A percentile compares a stretch with the other conserved stretches of the same genome.
These are phyloP conservation scores for Leptodermis oblonga DNA, from an alignment of 257 asterid genomes.

Conservation along the genomic window DNA sequence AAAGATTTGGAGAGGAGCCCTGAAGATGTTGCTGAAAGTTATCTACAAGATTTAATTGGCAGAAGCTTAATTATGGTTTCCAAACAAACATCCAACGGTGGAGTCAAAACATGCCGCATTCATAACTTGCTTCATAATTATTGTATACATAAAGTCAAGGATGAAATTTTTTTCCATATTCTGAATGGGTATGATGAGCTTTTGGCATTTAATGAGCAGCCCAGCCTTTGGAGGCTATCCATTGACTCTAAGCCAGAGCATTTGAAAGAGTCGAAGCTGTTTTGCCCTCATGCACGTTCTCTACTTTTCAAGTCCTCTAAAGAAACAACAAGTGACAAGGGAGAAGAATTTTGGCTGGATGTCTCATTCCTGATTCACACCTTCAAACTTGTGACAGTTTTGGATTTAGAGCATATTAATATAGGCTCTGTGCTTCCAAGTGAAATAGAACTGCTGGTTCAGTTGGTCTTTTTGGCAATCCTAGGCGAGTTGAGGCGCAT, in stretches of 20 bases:
- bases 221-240: neutral
- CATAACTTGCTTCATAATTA: neutral
- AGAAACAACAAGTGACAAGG: neutral
- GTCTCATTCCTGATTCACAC: neutral
- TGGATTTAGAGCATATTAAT: constrained; percentile 1
- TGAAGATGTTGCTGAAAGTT: neutral
- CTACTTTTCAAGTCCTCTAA: neutral
- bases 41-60: neutral
- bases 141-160: neutral
- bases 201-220: neutral
- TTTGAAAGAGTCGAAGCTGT: neutral
- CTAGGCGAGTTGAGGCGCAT: neutral
- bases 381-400: constrained; percentile 6
- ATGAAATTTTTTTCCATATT: neutral
- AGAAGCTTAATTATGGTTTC: neutral
- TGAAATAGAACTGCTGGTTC: neutral
- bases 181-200: neutral
- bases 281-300: neutral
- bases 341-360: neutral
- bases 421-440: neutral
- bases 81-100: neutral
- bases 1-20: neutral
- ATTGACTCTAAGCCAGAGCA: neutral
- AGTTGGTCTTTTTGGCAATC: neutral
- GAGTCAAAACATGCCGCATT: neutral